phyloP scores from a whole-genome alignment of 2,329 filamentous ascomycete genomes.

The Monilinia fructicola region DNA sequence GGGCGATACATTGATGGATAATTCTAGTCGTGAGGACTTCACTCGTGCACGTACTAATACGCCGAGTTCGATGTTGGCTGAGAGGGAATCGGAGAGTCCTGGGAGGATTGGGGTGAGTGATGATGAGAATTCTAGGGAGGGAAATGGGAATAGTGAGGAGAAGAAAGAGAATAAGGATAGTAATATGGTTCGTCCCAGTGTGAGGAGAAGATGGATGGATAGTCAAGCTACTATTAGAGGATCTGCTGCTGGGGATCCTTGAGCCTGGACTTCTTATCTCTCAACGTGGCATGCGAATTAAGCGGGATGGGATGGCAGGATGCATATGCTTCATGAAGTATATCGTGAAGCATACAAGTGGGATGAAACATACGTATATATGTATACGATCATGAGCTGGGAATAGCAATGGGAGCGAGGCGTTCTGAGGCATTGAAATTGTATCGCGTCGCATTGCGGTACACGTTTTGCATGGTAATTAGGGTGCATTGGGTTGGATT shows the following conservation, averaged over 20 bases:
- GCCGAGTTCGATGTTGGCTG: not conserved
- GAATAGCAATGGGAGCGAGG: too few relatives aligned
- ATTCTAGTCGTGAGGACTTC: not conserved
- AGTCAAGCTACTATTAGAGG: conserved; percentile 19
- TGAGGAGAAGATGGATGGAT: conserved; percentile 21
- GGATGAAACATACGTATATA: too few relatives aligned
- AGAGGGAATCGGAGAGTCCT: not conserved
- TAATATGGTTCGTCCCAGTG: conserved; percentile 4
- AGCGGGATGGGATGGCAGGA: not conserved
- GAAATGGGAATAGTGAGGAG: conserved; percentile 18
- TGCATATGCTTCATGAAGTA: too few relatives aligned
- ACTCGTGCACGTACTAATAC: not conserved
- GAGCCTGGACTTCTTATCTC: not conserved
- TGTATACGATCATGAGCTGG: too few relatives aligned
- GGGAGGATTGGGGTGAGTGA: not conserved
- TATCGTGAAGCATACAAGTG: too few relatives aligned
- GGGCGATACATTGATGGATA: not conserved
- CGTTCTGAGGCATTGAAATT: too few relatives aligned
- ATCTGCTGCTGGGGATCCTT: not conserved
- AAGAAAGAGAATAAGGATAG: conserved; percentile 27
- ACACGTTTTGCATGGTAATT: too few relatives aligned
- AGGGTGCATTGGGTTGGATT: too few relatives aligned
- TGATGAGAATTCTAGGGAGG: not conserved
- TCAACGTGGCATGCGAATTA: not conserved
- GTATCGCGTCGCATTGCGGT: too few relatives aligned